A percentile compares a stretch with the other conserved stretches of the same genome.
These are phyloP conservation scores for Mesostigma viride DNA, from an alignment of 139 green algal genomes.

Conservation along the genomic window DNA sequence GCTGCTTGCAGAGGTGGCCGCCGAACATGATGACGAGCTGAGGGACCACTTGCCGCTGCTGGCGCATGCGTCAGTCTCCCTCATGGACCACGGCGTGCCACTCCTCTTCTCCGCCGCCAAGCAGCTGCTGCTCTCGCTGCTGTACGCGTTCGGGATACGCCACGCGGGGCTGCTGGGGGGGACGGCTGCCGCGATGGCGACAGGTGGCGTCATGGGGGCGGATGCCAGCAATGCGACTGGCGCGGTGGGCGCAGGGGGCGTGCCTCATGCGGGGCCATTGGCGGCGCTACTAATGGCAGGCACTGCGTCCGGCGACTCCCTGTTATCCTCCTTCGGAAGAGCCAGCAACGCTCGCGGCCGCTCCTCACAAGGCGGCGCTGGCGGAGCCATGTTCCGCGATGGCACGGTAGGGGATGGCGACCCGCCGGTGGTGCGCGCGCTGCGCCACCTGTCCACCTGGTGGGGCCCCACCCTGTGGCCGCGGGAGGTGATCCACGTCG, in stretches of 20 bases:
- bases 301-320: too few species aligned
- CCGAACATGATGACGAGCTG: constrained; percentile 80
- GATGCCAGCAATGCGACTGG: background rate
- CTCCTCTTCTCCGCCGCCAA: constrained; percentile 2
- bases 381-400: too few species aligned
- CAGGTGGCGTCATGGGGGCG: background rate
- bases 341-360: too few species aligned
- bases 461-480: background rate
- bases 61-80: constrained; percentile 48
- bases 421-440: background rate
- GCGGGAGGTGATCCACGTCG: background rate
- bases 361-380: too few species aligned
- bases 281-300: too few species aligned
- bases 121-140: constrained; percentile 66
- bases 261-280: too few species aligned
- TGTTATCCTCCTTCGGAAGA: too few species aligned
- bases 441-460: background rate
- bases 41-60: constrained; percentile 64
- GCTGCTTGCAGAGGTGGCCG: constrained; percentile 73
- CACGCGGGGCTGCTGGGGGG: constrained; percentile 36
- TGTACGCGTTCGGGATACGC: constrained; percentile 48
- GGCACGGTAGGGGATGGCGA: too few species aligned
- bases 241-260: background rate
- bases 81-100: constrained; percentile 20
- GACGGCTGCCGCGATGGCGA: constrained; percentile 3